Evolutionary conservation across 352 stramenopile genomes (phyloP), one percentile per base, ranked within the genome.

Genomic region (Chrysophaeum taylorii): DNA sequence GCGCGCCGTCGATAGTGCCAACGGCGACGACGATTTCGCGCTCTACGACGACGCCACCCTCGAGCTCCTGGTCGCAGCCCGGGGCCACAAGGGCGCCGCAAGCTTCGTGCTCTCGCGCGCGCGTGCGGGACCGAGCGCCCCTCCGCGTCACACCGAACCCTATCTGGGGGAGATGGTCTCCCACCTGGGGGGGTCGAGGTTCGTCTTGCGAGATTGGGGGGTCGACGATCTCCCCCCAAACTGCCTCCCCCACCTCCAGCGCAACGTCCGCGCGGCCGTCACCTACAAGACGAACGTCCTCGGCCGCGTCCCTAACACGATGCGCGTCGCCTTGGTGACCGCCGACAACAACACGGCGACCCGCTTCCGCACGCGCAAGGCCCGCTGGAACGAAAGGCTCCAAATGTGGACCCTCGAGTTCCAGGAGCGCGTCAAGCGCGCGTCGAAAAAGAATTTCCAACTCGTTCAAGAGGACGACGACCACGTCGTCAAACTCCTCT

Each of bases 361-460:
- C 39, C 39, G 39, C 12, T 45, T 71, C 35, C 48, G 89, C 69
- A 90, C 84, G 0, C 85, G 84, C 52, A 82, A 90, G 63, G 85
- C 87, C 23, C 76, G 77, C 37, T 92, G 87, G 86, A 91, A 87
- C 64, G 82, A 89, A 54, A 82, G 87, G 23, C 79, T 91, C 1
- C 75, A 84, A 18, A 85, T 84, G 0, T 92, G 86, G 87, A 90
- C 85, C 33, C 76, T 92, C 62, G 88, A 88, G 68, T 92, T 92
- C 70, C 78, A 90, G 31, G 85, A 84, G 2, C 81, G 85, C 41
- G 85, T 89, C 0, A 90, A 90, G 54, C 68, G 87, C 35, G 81
- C 85, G 39, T 89, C 82, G 21, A 91, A 92, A 61, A 92, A 92
- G 72, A 91, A 92, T 69, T 90, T 92, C 52, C 60, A 88, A 29